A percentile compares a stretch with the other conserved stretches of the same genome.
Conservation (phyloP, 139 green algal genomes). For the Nannochloris sp. region DNA sequence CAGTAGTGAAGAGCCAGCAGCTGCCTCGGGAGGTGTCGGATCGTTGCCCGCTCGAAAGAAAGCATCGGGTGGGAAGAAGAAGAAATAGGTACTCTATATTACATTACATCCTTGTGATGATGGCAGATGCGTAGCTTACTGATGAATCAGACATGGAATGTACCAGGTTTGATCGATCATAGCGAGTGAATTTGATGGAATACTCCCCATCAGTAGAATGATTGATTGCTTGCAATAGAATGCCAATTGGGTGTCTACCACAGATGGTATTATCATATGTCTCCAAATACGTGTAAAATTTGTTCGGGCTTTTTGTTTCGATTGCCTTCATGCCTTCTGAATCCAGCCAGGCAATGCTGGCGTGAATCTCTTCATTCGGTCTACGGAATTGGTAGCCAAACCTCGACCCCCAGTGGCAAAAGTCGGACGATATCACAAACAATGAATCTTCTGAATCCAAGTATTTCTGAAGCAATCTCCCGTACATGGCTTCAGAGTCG, state of each 20-base stretch:
- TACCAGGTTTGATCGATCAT: constrained; percentile 67
- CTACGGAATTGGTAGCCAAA: constrained; percentile 70
- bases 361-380: constrained; percentile 63
- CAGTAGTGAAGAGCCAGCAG: background rate
- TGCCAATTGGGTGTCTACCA: constrained; percentile 84
- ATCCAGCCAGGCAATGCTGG: constrained; percentile 81
- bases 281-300: constrained; percentile 59
- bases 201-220: constrained; percentile 3
- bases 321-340: constrained; percentile 76
- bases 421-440: constrained; percentile 89
- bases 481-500: constrained; percentile 72
- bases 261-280: constrained; percentile 88
- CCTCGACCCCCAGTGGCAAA: constrained; percentile 90
- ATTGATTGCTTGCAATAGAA: constrained; percentile 69
- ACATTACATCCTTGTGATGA: constrained; percentile 20
- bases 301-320: constrained; percentile 50
- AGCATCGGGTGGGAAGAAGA: constrained; percentile 18
- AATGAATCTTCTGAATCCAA: constrained; percentile 74
- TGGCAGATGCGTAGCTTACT: constrained; percentile 71
- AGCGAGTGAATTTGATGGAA: constrained; percentile 52
- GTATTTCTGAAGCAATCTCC: constrained; percentile 65
- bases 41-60: constrained; percentile 7
- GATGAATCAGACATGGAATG: constrained; percentile 43
- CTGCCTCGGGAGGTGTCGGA: background rate
- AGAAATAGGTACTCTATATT: background rate